Conservation (phyloP, 352 stramenopile genomes). For the Globisporangium carolinianum region DNA sequence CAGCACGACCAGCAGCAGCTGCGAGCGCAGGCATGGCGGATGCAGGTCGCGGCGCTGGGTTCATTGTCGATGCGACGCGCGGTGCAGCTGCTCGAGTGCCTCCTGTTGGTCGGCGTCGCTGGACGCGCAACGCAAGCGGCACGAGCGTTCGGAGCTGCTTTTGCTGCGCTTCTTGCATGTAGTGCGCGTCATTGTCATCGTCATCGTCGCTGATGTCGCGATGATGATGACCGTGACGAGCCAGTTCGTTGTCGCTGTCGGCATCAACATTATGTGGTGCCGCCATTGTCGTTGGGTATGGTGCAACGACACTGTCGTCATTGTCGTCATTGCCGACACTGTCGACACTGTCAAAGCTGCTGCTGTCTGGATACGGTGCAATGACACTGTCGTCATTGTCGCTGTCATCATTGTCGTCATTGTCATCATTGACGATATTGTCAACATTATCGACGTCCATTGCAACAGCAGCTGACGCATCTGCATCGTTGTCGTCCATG, state of each 20-base stretch:
- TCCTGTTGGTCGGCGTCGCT: conserved; percentile 21
- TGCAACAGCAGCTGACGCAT: not conserved
- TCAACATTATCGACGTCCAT: not conserved
- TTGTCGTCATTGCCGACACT: conserved; percentile 8
- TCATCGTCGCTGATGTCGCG: conserved; percentile 1
- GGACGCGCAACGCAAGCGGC: conserved; percentile 49
- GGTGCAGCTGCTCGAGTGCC: conserved; percentile 2
- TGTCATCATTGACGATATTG: conserved; percentile 10
- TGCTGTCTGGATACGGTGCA: conserved; percentile 21
- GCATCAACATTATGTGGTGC: not conserved
- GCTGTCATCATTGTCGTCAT: not conserved
- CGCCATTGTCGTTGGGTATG: conserved; percentile 19
- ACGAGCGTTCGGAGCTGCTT: conserved; percentile 48
- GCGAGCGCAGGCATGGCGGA: conserved; percentile 5
- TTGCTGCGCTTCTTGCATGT: conserved; percentile 30
- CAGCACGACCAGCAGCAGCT: conserved; percentile 2
- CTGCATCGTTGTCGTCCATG: not conserved
- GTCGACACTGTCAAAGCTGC: not conserved
- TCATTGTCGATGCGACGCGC: conserved; percentile 10
- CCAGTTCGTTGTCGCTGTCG: conserved; percentile 6
- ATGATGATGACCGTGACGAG: no score
- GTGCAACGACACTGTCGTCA: conserved; percentile 21
- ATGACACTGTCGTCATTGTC: conserved; percentile 16
- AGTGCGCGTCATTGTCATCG: conserved; percentile 13
- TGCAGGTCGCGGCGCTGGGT: conserved; percentile 14